A percentile compares a stretch with the other conserved stretches of the same genome.
These are phyloP conservation scores for Neonectria sp. DNA, from an alignment of 2,329 filamentous ascomycete genomes.

Conservation along the genomic window DNA sequence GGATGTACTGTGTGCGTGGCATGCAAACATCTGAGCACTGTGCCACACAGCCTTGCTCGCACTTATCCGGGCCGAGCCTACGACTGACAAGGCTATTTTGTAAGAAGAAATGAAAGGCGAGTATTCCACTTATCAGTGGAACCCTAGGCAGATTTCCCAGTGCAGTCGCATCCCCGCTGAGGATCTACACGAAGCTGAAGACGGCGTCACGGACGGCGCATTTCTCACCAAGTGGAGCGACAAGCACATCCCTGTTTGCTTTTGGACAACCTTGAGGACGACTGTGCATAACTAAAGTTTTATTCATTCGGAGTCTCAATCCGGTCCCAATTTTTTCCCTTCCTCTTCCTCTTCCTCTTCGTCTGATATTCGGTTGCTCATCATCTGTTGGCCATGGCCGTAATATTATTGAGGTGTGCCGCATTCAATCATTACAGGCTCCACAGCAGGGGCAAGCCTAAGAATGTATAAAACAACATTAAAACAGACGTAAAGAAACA, in stretches of 20 bases:
- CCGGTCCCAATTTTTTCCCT: background rate
- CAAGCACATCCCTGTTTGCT: background rate
- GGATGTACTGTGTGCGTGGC: too few species aligned
- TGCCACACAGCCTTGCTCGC: too few species aligned
- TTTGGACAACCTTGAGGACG: background rate
- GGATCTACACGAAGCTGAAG: slow-evolving; percentile 4
- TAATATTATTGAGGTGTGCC: background rate
- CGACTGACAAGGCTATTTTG: too few species aligned
- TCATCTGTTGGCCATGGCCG: background rate
- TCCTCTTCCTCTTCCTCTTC: too few species aligned
- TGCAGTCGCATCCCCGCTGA: background rate
- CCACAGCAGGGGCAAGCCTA: background rate
- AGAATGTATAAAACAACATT: background rate
- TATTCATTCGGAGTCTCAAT: slow-evolving; percentile 6
- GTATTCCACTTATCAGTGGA: too few species aligned
- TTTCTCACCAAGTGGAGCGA: slow-evolving; percentile 4
- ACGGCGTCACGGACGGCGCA: background rate
- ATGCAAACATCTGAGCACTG: background rate
- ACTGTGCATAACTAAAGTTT: background rate
- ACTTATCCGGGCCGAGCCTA: too few species aligned
- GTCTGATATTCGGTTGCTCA: background rate
- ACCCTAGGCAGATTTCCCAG: background rate
- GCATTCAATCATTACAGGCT: background rate
- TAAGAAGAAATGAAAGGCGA: too few species aligned
- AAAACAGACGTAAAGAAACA: slow-evolving; percentile 26